Base-by-base conservation (phyloP, 345 rosid genomes). In the Tarenaya hassleriana region DNA sequence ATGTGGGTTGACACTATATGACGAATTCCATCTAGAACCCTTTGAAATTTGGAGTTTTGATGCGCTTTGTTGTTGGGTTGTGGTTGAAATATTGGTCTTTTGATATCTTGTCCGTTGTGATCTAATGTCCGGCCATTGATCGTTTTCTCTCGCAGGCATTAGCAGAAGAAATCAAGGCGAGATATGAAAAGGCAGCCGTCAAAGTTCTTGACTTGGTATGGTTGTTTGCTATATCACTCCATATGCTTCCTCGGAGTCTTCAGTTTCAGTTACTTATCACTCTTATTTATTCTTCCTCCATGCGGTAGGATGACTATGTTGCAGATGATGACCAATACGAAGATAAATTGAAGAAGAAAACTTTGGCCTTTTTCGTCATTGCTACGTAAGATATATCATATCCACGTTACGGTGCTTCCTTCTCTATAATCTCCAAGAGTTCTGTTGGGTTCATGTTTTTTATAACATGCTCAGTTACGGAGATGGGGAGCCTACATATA, bases 401-500 rank as follows among this genome's bases (percentile, higher is more conserved):
- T 44, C 42, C 45, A 7, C 15, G 14, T 17, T 60, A 21, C 37
- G 27, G 3, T 11, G 17, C 43, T 19, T 49, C 49, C 64, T 18
- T 34, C 4, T 43, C 21, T 59, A 8, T 39, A 14, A 40, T 46
- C 24, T 45, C 47, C 48, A 32, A 34, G 33, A 7, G 39, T 38
- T 20, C 24, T 43, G 48, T 7, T 55, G 8, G 56, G 47, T 54
- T 46, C 54, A 50, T 43, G 40, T 41, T 10, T 35, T 52, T 73
- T 14, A 47, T 44, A n/a, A 6, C 40, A 7, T 44, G 47, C 47
- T 69, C 60, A 90, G 96, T 49, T 90, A 91, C 70, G 98, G 98
- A 63, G 98, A 91, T 57, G 98, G 98, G 27, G 98, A 91, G 79
- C 98, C 92, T 29, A 91, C 96, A n/a, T 95, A 91, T 63, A 91